A percentile compares a stretch with the other conserved stretches of the same genome.
phyloP scores from a whole-genome alignment of 73 alveolate species.

The Tetrahymena malaccensis region DNA sequence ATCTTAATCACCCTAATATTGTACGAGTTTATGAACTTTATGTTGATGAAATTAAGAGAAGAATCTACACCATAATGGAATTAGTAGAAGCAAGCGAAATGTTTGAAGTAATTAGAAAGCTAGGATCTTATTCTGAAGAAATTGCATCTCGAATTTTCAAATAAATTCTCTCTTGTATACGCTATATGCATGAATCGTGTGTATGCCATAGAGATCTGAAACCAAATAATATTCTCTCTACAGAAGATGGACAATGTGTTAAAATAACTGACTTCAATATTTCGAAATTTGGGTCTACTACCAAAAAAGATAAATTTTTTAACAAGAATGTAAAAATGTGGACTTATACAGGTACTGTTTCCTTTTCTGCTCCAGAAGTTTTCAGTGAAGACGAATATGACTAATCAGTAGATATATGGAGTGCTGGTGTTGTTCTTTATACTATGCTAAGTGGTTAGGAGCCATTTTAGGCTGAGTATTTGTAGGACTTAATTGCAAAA shows the following conservation, averaged over 20 bases:
- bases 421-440: constrained; percentile 35
- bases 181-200: constrained; percentile 31
- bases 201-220: constrained; percentile 44
- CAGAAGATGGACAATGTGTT: constrained; percentile 9
- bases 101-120: constrained; percentile 31
- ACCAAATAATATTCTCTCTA: constrained; percentile 30
- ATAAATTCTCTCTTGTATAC: constrained; percentile 6
- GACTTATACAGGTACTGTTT: constrained; percentile 45
- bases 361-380: constrained; percentile 43
- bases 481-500: background rate
- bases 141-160: constrained; percentile 15
- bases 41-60: constrained; percentile 7
- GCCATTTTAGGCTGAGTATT: background rate
- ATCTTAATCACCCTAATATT: constrained; percentile 24
- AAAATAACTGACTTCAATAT: constrained; percentile 43
- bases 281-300: constrained; percentile 24
- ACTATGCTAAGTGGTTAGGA: constrained; percentile 30
- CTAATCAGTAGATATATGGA: constrained; percentile 24
- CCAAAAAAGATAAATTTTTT: constrained; percentile 11
- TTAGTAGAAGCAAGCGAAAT: constrained; percentile 22
- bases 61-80: constrained; percentile 17
- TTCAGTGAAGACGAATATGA: constrained; percentile 41
- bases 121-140: constrained; percentile 29
- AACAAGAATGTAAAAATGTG: constrained; percentile 33
- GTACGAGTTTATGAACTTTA: constrained; percentile 20